Evolutionary conservation across 1,284 basidiomycete genomes (phyloP), one percentile per base, ranked within the genome.

Genomic region (Porogramme epimiltina): DNA sequence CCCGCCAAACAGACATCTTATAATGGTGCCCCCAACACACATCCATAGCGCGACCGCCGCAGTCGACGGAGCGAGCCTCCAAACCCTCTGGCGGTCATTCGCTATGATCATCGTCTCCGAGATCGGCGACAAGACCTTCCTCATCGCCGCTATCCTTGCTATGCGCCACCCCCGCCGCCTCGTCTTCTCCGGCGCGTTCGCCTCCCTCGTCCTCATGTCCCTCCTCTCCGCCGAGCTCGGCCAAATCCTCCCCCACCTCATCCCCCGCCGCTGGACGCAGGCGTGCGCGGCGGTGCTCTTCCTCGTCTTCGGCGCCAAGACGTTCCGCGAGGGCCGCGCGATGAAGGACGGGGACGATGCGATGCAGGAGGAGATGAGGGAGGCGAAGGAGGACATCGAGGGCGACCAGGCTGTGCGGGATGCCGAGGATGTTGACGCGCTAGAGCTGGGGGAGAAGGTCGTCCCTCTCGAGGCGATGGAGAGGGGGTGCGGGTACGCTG

Each of bases 71-170:
- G 71, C 67, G 54, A 69, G 62, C 44, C 44, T 74, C 42, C 69
- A 85, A 55, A 89, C 84, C 11, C 80, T 94, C 59, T 54, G 80
- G 8, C 87, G 91, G 63, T 82, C 91, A 2, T 93, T 94, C 73
- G 68, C 81, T 52, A 93, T 95, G 87, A 96, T 95, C 61, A 87
- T 95, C 40, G 78, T 91, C 66, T 93, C 91, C 1, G 93, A 95
- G 75, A 89, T 95, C 36, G 95, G 96, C 42, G 97, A 99, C 85
- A 98, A 98, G 73, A 99, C 96, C 0, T 99, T 99, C 69, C 85
- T 99, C 55, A 98, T 98, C 42, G 83, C 96, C 22, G 97, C 96
- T 51, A 95, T 99, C 62, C 88, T 99, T 61, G 93, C 96, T 9
- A 96, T 97, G 85, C 88, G 95, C 2, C 94, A 98, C 67, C 85